Evolutionary conservation across 225 moss, liverwort and hornwort species (phyloP).

Genomic region (Bryum argenteum): DNA sequence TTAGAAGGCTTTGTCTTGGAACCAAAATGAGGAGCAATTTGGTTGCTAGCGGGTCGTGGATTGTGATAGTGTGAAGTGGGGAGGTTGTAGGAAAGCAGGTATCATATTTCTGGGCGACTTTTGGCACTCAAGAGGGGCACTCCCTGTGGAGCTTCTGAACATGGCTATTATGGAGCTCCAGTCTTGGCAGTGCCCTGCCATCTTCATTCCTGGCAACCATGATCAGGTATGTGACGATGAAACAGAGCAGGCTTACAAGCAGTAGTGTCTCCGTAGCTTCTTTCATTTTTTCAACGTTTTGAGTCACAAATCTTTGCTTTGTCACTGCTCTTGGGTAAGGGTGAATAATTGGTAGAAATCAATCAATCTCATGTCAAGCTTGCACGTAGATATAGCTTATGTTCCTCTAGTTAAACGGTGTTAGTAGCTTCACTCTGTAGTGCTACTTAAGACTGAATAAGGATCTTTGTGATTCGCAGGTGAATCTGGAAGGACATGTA

Average conservation of each 20-base stretch:
- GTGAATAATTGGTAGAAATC: too few species aligned
- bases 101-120: constrained; percentile 95
- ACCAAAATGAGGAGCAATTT: not conserved
- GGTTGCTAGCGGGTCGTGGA: not conserved
- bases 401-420: not conserved
- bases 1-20: not conserved
- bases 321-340: too few species aligned
- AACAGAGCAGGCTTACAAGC: not conserved
- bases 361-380: too few species aligned
- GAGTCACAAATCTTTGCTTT: too few species aligned
- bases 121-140: constrained; percentile 95
- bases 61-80: constrained; percentile 26
- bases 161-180: constrained; percentile 73
- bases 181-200: constrained; percentile 85
- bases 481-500: constrained; percentile 88
- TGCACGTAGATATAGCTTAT: not conserved
- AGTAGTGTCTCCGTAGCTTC: not conserved
- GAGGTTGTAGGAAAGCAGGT: constrained; percentile 81
- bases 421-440: constrained; percentile 1
- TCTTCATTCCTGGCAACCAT: constrained; percentile 97
- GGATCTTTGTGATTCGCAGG: constrained; percentile 49
- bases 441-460: constrained; percentile 10
- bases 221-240: constrained; percentile 69
- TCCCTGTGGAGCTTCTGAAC: constrained; percentile 94
- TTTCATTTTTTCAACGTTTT: too few species aligned